phyloP scores from a whole-genome alignment of 345 rosid species.

The Eucalyptus pauciflora region DNA sequence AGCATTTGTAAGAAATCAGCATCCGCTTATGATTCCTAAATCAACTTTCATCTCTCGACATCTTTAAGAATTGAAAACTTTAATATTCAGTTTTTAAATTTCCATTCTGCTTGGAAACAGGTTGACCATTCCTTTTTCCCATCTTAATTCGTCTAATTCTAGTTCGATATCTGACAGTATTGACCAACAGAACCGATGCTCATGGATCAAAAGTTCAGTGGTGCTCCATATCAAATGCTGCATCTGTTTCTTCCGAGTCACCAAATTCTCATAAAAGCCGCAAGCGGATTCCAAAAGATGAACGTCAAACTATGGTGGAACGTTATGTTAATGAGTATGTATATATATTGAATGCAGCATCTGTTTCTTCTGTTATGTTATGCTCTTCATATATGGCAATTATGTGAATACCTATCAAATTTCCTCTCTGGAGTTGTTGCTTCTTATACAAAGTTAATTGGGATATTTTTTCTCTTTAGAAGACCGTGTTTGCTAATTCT shows the following conservation, averaged over 20 bases:
- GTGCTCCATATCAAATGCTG: conserved; percentile 18
- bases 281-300: conserved; percentile 22
- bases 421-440: neutral
- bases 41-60: neutral
- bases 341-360: neutral
- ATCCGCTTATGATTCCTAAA: neutral
- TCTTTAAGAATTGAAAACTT: neutral
- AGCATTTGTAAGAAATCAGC: neutral
- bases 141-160: neutral
- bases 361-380: neutral
- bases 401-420: neutral
- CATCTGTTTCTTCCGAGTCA: conserved; percentile 17
- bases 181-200: neutral
- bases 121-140: neutral
- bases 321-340: conserved; percentile 25
- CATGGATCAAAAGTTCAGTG: conserved; percentile 5
- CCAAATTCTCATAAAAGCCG: conserved; percentile 1
- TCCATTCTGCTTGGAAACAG: neutral
- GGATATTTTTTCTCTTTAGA: neutral
- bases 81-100: neutral
- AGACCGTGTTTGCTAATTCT: neutral
- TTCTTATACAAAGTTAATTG: neutral
- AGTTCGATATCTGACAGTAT: neutral
- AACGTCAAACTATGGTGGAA: conserved; percentile 27
- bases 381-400: neutral